Evolutionary conservation across 1,284 basidiomycete genomes (phyloP).

Genomic region (Ustilago trichophora): DNA sequence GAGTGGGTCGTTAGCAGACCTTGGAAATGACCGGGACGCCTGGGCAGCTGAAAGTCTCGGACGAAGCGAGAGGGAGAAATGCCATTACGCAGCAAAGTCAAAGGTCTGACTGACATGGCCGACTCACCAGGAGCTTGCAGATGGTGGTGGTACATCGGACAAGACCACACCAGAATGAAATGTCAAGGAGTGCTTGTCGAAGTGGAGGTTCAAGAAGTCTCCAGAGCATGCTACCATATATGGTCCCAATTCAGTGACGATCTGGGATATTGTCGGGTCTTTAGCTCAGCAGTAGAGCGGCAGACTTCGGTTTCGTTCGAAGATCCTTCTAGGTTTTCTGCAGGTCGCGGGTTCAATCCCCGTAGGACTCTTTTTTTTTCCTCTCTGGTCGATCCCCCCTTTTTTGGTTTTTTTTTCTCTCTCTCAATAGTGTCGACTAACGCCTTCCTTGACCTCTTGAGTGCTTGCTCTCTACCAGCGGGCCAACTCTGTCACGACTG

Average conservation of each 20-base stretch:
- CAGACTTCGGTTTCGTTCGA: conserved; percentile 46
- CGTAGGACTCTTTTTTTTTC: conserved; percentile 49
- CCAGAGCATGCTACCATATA: too few relatives aligned
- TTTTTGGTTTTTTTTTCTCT: too few relatives aligned
- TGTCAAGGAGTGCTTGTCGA: too few relatives aligned
- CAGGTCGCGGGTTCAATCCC: conserved; percentile 46
- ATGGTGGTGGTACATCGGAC: background rate
- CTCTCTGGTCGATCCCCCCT: too few relatives aligned
- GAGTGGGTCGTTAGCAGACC: conserved; percentile 12
- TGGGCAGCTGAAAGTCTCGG: conserved; percentile 14
- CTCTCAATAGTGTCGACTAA: too few relatives aligned
- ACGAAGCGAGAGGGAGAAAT: conserved; percentile 28
- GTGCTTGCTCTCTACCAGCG: too few relatives aligned
- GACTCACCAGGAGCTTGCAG: background rate
- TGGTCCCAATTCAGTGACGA: too few relatives aligned
- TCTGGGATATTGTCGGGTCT: too few relatives aligned
- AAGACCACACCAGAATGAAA: too few relatives aligned
- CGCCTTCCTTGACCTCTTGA: too few relatives aligned
- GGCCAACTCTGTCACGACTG: too few relatives aligned
- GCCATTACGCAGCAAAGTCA: conserved; percentile 16
- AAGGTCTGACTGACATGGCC: conserved; percentile 21
- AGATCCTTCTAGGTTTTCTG: background rate
- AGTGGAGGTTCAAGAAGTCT: too few relatives aligned
- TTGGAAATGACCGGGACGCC: conserved; percentile 29
- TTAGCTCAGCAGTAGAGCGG: conserved; percentile 57